phyloP scores from a whole-genome alignment of 1,284 basidiomycete species.

The Austropuccinia psidii region DNA sequence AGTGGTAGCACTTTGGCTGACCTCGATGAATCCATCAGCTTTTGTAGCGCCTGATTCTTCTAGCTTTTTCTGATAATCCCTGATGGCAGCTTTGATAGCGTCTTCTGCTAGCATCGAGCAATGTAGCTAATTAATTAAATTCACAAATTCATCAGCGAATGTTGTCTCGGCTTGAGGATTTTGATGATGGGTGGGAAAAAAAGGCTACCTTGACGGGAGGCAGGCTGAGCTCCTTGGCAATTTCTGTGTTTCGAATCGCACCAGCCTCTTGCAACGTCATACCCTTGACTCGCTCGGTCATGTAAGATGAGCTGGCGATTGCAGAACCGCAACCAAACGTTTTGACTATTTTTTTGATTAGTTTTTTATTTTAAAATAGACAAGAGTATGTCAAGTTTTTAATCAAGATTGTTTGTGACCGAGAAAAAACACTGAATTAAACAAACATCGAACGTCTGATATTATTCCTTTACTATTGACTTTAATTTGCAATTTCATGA shows the following conservation, averaged over 20 bases:
- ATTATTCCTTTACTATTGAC: conserved; percentile 87
- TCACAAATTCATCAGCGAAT: neutral
- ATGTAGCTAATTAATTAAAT: conserved; percentile 47
- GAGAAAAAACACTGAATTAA: neutral
- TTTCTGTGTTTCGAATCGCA: conserved; percentile 97
- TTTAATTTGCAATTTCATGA: conserved; percentile 85
- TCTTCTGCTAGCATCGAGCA: conserved; percentile 89
- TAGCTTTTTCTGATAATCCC: conserved; percentile 62
- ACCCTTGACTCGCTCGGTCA: conserved; percentile 92
- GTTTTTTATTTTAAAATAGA: too few relatives aligned
- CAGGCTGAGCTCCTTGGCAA: conserved; percentile 88
- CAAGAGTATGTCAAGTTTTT: conserved; percentile 41
- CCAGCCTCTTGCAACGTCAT: conserved; percentile 87
- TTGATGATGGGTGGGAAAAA: conserved; percentile 51
- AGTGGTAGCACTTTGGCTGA: conserved; percentile 61
- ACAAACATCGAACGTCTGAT: conserved; percentile 90
- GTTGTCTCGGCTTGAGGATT: neutral
- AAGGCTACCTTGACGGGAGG: conserved; percentile 88
- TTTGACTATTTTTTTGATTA: conserved; percentile 44
- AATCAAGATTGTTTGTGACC: neutral
- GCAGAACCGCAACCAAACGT: conserved; percentile 48
- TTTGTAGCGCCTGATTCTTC: neutral
- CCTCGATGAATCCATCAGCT: conserved; percentile 61
- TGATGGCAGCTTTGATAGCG: conserved; percentile 68
- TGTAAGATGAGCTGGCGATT: conserved; percentile 47